Conservation (phyloP, 208 protist species). For the Acanthamoeba sp. region DNA sequence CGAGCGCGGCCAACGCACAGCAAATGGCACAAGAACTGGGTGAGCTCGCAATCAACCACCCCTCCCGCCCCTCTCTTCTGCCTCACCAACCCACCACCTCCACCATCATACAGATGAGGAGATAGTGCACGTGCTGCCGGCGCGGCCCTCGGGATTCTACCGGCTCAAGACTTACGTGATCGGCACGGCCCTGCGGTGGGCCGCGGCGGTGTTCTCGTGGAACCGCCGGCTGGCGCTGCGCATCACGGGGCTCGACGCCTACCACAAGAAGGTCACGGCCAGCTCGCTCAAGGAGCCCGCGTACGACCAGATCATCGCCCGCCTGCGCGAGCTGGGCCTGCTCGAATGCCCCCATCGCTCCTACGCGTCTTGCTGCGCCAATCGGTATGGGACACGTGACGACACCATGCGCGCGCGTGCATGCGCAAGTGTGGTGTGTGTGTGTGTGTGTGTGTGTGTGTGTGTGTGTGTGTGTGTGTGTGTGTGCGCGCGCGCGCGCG, state of each 20-base stretch:
- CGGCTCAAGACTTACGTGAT: not conserved
- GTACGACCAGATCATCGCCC: conserved; percentile 10
- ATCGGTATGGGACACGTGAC: too few relatives aligned
- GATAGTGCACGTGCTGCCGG: not conserved
- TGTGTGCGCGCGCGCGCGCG: too few relatives aligned
- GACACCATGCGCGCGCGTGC: too few relatives aligned
- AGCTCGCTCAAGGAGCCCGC: not conserved
- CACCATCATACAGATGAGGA: not conserved
- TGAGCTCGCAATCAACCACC: too few relatives aligned
- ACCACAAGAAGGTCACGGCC: not conserved
- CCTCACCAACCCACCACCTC: not conserved
- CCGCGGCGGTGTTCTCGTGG: not conserved
- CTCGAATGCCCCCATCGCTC: not conserved
- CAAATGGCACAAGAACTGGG: not conserved
- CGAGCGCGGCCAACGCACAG: not conserved
- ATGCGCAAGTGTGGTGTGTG: not conserved
- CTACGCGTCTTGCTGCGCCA: not conserved
- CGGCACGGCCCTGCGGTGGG: not conserved
- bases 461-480: not conserved
- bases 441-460: not conserved
- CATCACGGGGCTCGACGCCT: not conserved
- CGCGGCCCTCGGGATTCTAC: not conserved
- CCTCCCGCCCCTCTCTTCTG: too few relatives aligned
- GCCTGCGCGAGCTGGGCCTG: not conserved
- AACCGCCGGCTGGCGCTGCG: not conserved